Conservation (phyloP, 108 stramenopile genomes). For the Aurantiochytrium sp. region DNA sequence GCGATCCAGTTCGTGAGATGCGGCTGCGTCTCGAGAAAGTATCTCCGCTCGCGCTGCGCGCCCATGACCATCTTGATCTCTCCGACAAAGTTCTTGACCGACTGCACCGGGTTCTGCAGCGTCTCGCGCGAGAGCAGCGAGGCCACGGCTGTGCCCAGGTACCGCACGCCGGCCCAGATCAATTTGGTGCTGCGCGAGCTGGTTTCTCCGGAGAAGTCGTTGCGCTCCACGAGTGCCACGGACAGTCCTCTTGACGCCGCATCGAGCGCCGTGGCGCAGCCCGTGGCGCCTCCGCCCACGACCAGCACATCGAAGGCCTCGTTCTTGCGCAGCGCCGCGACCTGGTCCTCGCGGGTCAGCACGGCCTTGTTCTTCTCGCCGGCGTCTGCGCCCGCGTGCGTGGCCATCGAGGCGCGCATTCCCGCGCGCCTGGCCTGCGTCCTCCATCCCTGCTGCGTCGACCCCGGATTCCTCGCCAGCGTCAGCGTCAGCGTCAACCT, state of each 20-base stretch:
- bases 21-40: conserved; percentile 43
- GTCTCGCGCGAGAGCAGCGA: conserved; percentile 11
- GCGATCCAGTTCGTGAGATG: conserved; percentile 45
- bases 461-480: too few relatives aligned
- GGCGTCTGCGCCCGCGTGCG: neutral
- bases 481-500: too few relatives aligned
- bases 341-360: neutral
- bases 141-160: conserved; percentile 25
- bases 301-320: conserved; percentile 52
- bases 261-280: conserved; percentile 49
- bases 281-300: conserved; percentile 37
- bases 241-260: conserved; percentile 46
- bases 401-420: neutral
- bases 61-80: conserved; percentile 52
- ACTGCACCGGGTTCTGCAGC: neutral
- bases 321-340: neutral
- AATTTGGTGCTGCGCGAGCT: conserved; percentile 48
- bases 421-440: neutral
- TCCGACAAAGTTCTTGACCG: conserved; percentile 20
- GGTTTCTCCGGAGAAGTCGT: conserved; percentile 47
- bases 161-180: conserved; percentile 54
- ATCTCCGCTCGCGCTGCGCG: conserved; percentile 43
- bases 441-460: too few relatives aligned
- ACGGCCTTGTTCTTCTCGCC: neutral
- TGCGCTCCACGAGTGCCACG: conserved; percentile 42